phyloP scores from a whole-genome alignment of 2,329 filamentous ascomycete genomes.

The Aciculosporium take region DNA sequence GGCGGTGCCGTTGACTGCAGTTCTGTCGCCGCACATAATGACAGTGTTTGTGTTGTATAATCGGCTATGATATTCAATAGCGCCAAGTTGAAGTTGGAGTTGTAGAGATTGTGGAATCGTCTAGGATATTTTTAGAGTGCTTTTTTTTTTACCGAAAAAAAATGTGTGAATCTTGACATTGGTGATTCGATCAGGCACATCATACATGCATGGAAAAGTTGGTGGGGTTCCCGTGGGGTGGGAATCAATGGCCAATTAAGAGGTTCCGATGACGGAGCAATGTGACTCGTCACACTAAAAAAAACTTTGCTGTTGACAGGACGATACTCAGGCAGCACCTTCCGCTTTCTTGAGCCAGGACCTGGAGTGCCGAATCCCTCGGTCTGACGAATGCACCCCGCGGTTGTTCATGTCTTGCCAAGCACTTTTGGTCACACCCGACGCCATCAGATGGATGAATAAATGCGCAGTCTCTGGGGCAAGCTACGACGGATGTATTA shows the following conservation, averaged over 20 bases:
- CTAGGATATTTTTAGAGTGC: too few species aligned
- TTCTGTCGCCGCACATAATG: constrained; percentile 3
- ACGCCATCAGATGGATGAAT: too few species aligned
- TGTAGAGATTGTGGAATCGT: too few species aligned
- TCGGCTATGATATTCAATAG: too few species aligned
- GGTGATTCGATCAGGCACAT: neutral
- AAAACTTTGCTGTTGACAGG: constrained; percentile 1
- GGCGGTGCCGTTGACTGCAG: neutral
- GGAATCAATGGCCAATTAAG: neutral
- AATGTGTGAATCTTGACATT: neutral
- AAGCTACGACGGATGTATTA: too few species aligned
- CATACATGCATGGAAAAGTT: neutral
- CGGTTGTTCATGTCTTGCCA: neutral
- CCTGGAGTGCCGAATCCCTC: neutral
- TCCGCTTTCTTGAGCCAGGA: neutral
- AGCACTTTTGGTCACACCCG: neutral
- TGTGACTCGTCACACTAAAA: neutral
- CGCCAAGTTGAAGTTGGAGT: neutral
- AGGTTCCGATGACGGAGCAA: constrained; percentile 2
- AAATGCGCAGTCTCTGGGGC: too few species aligned
- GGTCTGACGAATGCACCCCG: neutral
- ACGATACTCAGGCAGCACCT: neutral
- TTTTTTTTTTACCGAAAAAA: neutral
- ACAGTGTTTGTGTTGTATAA: neutral
- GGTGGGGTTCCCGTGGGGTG: constrained; percentile 1